These are phyloP conservation scores for Phaeophleospora eucalypticola DNA, from an alignment of 2,329 filamentous ascomycete genomes.

Conservation along the genomic window DNA sequence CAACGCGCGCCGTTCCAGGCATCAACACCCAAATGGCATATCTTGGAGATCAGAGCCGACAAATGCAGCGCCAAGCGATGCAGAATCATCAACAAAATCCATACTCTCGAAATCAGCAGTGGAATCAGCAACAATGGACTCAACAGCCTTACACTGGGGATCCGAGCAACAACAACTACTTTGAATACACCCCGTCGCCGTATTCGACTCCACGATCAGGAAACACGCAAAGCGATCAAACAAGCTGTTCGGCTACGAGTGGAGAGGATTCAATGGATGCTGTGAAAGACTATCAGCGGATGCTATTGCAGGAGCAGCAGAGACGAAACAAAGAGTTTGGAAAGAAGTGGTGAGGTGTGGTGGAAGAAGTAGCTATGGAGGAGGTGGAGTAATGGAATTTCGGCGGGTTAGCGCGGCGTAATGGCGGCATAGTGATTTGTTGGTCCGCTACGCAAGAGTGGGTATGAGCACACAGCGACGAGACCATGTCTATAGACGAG, in stretches of 20 bases:
- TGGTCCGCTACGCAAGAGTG: too few species aligned
- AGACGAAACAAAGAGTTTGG: slow-evolving; percentile 9
- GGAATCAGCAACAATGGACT: not conserved
- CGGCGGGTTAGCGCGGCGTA: too few species aligned
- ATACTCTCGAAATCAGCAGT: not conserved
- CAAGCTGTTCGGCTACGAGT: not conserved
- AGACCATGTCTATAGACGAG: too few species aligned
- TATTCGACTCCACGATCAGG: not conserved
- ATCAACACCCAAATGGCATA: too few species aligned
- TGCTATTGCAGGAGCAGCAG: slow-evolving; percentile 14
- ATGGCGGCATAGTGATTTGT: too few species aligned
- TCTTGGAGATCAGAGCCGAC: too few species aligned
- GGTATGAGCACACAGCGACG: too few species aligned
- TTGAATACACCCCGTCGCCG: not conserved
- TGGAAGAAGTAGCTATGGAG: too few species aligned
- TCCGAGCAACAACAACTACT: not conserved
- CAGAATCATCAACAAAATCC: too few species aligned
- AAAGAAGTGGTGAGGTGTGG: not conserved
- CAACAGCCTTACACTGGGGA: not conserved
- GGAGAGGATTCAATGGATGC: slow-evolving; percentile 4
- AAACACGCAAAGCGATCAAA: not conserved
- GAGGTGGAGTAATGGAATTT: too few species aligned
- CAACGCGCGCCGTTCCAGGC: too few species aligned
- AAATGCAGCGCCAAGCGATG: too few species aligned
- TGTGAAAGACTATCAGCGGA: slow-evolving; percentile 13